These are phyloP conservation scores for Mycena leptocephala DNA, from an alignment of 768 basidiomycete genomes.

Conservation along the genomic window DNA sequence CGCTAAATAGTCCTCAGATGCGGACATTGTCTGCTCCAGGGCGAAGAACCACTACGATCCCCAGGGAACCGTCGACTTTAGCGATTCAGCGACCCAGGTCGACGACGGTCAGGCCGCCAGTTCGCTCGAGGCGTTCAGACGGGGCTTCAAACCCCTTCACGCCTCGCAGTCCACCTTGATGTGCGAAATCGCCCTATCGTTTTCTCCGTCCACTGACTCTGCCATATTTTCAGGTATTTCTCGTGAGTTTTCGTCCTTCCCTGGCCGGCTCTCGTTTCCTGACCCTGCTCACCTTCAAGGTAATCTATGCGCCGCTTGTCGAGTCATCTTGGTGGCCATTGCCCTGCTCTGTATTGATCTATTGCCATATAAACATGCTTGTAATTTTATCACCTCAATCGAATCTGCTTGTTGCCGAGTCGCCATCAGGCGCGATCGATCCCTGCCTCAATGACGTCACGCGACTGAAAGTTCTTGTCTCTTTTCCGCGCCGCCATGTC, in stretches of 20 bases:
- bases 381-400: not conserved
- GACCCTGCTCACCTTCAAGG: not conserved
- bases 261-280: not conserved
- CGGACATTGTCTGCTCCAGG: slow-evolving; percentile 78
- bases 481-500: slow-evolving; percentile 40
- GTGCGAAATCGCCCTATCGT: too few relatives aligned
- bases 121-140: slow-evolving; percentile 65
- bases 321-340: too few relatives aligned
- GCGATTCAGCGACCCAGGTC: slow-evolving; percentile 70
- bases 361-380: not conserved
- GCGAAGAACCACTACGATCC: slow-evolving; percentile 89
- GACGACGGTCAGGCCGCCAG: slow-evolving; percentile 59
- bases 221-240: not conserved
- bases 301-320: too few relatives aligned
- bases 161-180: slow-evolving; percentile 64
- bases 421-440: slow-evolving; percentile 12
- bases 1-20: slow-evolving; percentile 53
- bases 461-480: too few relatives aligned
- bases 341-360: not conserved
- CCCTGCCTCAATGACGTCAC: slow-evolving; percentile 24
- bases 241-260: not conserved
- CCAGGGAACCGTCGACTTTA: slow-evolving; percentile 68
- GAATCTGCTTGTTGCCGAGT: too few relatives aligned
- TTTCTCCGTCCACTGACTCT: too few relatives aligned
- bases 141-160: slow-evolving; percentile 73